phyloP scores from a whole-genome alignment of 805 yeast species.

The Lipomyces mesembrius region DNA sequence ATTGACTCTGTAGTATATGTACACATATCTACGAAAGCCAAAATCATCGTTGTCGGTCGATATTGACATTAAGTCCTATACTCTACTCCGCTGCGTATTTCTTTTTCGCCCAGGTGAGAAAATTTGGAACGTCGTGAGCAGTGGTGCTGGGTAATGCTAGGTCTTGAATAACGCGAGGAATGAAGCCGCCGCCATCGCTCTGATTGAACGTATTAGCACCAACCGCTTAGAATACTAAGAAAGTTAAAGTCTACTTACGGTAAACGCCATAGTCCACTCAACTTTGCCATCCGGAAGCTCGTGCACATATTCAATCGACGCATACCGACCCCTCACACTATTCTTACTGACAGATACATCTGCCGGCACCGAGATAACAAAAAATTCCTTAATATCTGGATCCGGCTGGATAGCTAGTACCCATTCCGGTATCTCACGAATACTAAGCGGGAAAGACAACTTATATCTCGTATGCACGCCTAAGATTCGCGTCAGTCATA shows the following conservation, averaged over 20 bases:
- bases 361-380: constrained; percentile 48
- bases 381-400: constrained; percentile 42
- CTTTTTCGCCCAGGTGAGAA: constrained; percentile 42
- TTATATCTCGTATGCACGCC: constrained; percentile 40
- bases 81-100: constrained; percentile 22
- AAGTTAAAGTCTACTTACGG: constrained; percentile 33
- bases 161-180: constrained; percentile 49
- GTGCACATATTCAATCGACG: constrained; percentile 47
- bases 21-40: neutral
- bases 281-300: constrained; percentile 38
- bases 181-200: constrained; percentile 49
- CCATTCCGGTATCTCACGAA: constrained; percentile 48
- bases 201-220: constrained; percentile 7
- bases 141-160: constrained; percentile 42
- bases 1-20: neutral
- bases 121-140: constrained; percentile 48
- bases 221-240: neutral
- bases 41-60: neutral
- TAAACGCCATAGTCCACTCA: constrained; percentile 49
- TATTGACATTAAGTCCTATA: neutral
- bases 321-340: constrained; percentile 44
- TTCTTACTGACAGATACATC: constrained; percentile 33
- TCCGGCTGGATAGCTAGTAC: constrained; percentile 43
- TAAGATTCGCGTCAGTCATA: neutral
- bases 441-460: constrained; percentile 45